These are phyloP conservation scores for Wickerhamomyces chambardii DNA, from an alignment of 805 yeast species.

Conservation along the genomic window DNA sequence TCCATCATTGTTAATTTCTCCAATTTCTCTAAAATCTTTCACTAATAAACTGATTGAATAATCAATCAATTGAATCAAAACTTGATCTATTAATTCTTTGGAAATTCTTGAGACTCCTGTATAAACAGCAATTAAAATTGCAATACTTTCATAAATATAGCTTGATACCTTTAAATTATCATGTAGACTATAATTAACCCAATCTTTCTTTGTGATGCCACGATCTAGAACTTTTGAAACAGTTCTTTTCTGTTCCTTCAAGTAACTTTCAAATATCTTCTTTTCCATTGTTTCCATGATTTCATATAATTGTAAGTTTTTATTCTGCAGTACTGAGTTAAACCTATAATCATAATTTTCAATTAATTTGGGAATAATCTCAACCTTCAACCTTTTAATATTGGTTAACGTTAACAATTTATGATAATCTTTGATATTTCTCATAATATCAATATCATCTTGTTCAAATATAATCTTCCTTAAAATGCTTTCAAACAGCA, in stretches of 20 bases:
- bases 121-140: slow-evolving; percentile 41
- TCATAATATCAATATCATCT: slow-evolving; percentile 10
- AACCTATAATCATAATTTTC: slow-evolving; percentile 42
- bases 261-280: slow-evolving; percentile 43
- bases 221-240: slow-evolving; percentile 28
- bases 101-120: slow-evolving; percentile 41
- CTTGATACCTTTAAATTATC: slow-evolving; percentile 29
- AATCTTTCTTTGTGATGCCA: slow-evolving; percentile 31
- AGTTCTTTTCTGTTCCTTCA: slow-evolving; percentile 35
- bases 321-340: slow-evolving; percentile 31
- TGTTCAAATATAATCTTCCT: slow-evolving; percentile 30
- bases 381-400: slow-evolving; percentile 34
- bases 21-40: slow-evolving; percentile 32
- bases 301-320: slow-evolving; percentile 33
- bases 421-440: slow-evolving; percentile 29
- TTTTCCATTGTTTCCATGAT: slow-evolving; percentile 39
- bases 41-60: slow-evolving; percentile 27
- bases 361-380: slow-evolving; percentile 38
- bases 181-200: slow-evolving; percentile 27
- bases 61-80: slow-evolving; percentile 35
- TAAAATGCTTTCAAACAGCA: slow-evolving; percentile 32
- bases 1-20: slow-evolving; percentile 36
- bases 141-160: slow-evolving; percentile 39
- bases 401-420: slow-evolving; percentile 46
- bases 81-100: slow-evolving; percentile 31